phyloP scores from a whole-genome alignment of 331 rosid species.

The Cydonia oblonga region DNA sequence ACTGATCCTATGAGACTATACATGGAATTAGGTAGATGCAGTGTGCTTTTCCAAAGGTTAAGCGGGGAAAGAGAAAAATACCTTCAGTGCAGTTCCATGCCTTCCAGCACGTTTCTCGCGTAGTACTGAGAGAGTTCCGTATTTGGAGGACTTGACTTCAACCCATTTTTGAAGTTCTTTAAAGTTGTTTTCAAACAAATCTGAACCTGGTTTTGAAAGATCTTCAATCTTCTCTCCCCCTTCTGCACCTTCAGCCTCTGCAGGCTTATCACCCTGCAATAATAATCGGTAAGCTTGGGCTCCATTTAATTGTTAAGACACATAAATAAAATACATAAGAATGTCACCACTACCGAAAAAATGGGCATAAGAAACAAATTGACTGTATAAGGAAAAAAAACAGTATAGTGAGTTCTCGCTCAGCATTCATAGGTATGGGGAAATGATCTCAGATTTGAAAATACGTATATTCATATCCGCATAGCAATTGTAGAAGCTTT shows the following conservation, averaged over 20 bases:
- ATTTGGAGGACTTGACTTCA: constrained; percentile 58
- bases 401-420: background rate
- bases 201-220: background rate
- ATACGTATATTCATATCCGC: background rate
- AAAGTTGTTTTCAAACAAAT: constrained; percentile 66
- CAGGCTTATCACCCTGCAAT: constrained; percentile 31
- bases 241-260: constrained; percentile 29
- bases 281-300: constrained; percentile 1
- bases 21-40: background rate
- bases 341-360: background rate
- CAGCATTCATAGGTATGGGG: background rate
- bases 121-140: constrained; percentile 60
- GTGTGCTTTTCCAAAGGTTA: background rate
- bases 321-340: background rate
- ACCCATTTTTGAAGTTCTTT: constrained; percentile 84
- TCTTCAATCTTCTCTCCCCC: constrained; percentile 29
- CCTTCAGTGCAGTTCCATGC: constrained; percentile 89
- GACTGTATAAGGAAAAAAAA: background rate
- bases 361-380: background rate
- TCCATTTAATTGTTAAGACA: background rate
- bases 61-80: constrained; percentile 15
- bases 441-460: background rate
- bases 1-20: background rate
- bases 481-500: background rate
- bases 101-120: constrained; percentile 63